Evolutionary conservation across 805 yeast species (phyloP), one percentile per base, ranked within the genome.

Genomic region (Torulaspora quercuum): DNA sequence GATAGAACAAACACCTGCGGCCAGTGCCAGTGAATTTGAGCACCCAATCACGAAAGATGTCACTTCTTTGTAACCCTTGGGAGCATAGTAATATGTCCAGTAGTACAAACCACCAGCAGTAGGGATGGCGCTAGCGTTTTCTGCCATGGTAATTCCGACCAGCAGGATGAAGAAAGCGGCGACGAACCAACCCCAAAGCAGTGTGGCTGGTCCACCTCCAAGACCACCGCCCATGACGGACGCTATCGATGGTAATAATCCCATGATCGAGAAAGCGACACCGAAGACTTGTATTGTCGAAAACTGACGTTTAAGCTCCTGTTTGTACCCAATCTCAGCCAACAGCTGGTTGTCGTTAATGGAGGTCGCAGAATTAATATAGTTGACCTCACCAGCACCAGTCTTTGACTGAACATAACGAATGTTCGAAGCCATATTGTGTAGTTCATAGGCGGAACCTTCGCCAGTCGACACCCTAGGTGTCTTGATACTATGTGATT

Each of bases 101-200:
- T 73, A 77, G 53, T 79, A 82, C 25, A 82, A 62, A 6, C 89
- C 89, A 37, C 89, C 89, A 13, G 82, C 74, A 1, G 89, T 81
- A 17, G 90, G 89, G 46, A 78, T 72, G 1, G 87, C 73, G 23
- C 80, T 72, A 1, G 82, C 84, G 44, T 80, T 58, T 49, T 80
- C 82, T 5, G 83, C 68, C 78, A 82, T 73, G 11, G 81, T 67
- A 6, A 72, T 44, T 11, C 86, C 87, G n/a, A 78, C 70, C 7
- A 67, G 52, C 37, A 79, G 52, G 38, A 81, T 77, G 48, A 78
- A 75, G 7, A 66, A 41, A 3, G 49, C 50, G 21, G 84, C 70
- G 10, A 76, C 50, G 30, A 78, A 58, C 89, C 90, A 82, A 31
- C 85, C 82, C 89, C 89, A 82, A 3, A 80, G 67, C 39, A 78